Percentiles rank a stretch among this genome's conserved stretches.
These are phyloP conservation scores for Podaxis mareebaensis DNA, from an alignment of 768 basidiomycete species.

Conservation along the genomic window DNA sequence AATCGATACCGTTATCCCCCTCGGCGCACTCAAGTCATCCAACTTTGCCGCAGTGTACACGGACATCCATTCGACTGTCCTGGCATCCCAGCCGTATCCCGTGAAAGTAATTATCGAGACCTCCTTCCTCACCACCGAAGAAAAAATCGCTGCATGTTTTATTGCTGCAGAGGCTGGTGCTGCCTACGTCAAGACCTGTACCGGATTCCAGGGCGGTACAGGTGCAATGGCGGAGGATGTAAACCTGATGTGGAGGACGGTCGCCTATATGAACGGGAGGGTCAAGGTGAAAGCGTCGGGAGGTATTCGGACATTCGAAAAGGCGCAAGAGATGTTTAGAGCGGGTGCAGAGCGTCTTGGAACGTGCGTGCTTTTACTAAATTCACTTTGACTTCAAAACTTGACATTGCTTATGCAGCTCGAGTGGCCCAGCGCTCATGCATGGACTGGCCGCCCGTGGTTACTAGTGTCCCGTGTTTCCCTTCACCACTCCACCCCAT, in stretches of 20 bases:
- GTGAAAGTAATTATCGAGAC: constrained; percentile 59
- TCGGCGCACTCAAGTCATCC: constrained; percentile 46
- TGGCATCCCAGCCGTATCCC: constrained; percentile 29
- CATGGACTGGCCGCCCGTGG: constrained; percentile 9
- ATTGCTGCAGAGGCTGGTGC: constrained; percentile 52
- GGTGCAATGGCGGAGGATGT: constrained; percentile 48
- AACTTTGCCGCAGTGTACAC: constrained; percentile 34
- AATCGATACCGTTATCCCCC: constrained; percentile 53
- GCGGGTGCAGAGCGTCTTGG: constrained; percentile 56
- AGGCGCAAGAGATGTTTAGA: constrained; percentile 45
- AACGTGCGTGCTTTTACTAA: constrained; percentile 37
- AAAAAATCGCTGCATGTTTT: constrained; percentile 48
- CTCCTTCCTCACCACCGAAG: constrained; percentile 41
- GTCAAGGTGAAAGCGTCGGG: constrained; percentile 55
- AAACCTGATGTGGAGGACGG: constrained; percentile 40
- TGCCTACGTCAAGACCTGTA: constrained; percentile 54
- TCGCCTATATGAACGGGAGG: constrained; percentile 33
- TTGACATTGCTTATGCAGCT: not conserved
- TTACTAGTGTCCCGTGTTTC: not conserved
- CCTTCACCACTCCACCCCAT: not conserved
- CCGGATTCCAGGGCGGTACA: constrained; percentile 46
- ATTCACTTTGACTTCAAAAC: not conserved
- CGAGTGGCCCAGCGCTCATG: constrained; percentile 13
- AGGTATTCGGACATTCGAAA: constrained; percentile 48
- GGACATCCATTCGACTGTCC: constrained; percentile 42